Conservation (phyloP, 176 grass and related monocot species). For the Canna indica region DNA sequence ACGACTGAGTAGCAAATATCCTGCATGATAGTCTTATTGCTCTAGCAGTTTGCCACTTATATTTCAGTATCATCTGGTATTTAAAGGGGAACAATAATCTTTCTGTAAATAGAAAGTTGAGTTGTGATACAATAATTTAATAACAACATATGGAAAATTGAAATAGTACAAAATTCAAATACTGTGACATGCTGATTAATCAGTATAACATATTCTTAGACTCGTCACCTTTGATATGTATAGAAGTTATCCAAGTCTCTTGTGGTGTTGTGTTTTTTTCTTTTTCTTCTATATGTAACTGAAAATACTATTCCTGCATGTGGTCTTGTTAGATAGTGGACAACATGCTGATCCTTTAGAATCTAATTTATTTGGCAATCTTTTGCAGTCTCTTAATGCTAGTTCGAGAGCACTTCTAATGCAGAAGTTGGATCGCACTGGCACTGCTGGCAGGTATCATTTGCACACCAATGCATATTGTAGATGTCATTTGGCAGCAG, state of each 20-base stretch:
- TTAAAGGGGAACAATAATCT: no score
- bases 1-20: no score
- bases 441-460: constrained; percentile 53
- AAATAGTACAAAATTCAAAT: no score
- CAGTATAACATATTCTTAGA: no score
- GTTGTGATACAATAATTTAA: no score
- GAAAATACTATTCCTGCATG: neutral
- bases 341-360: neutral
- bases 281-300: neutral
- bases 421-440: constrained; percentile 91
- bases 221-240: no score
- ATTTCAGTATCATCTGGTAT: neutral
- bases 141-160: no score
- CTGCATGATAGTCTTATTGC: no score
- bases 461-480: neutral
- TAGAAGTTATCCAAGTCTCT: neutral
- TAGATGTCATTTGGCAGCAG: neutral
- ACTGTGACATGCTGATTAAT: no score
- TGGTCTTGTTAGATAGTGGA: neutral
- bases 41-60: neutral
- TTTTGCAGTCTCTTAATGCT: constrained; percentile 82
- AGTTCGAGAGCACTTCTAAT: constrained; percentile 92
- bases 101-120: no score
- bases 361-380: neutral
- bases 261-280: neutral